Evolutionary conservation across 345 rosid species (phyloP).

Genomic region (Melastoma malabathricum): DNA sequence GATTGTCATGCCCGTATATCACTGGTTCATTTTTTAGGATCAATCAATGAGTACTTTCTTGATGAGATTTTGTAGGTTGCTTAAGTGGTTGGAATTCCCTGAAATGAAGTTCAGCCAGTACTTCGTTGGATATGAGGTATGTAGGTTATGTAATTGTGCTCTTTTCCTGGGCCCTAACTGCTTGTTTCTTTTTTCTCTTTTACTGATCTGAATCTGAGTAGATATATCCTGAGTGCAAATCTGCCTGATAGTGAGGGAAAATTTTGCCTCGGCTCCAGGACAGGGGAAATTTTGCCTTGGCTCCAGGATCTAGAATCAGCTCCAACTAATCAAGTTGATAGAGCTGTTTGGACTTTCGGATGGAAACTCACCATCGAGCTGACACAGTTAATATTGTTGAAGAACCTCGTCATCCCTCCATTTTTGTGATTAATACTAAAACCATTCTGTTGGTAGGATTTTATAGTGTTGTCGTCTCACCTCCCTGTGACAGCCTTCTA

Average conservation of each 20-base stretch:
- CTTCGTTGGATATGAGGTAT: constrained; percentile 87
- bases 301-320: constrained; percentile 54
- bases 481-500: neutral
- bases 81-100: constrained; percentile 80
- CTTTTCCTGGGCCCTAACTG: no score
- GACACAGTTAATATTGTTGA: constrained; percentile 44
- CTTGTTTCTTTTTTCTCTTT: no score
- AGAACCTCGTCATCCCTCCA: neutral
- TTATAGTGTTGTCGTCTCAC: neutral
- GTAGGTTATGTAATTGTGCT: neutral
- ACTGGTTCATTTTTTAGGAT: no score
- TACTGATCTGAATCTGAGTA: no score
- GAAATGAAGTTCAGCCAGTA: constrained; percentile 87
- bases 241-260: neutral
- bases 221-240: no score
- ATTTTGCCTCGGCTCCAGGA: constrained; percentile 24
- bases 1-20: no score
- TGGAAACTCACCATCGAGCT: constrained; percentile 74
- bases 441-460: no score
- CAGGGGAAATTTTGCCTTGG: neutral
- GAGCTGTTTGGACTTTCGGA: constrained; percentile 78
- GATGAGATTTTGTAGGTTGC: constrained; percentile 35
- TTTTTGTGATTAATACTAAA: neutral
- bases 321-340: constrained; percentile 61
- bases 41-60: neutral